These are phyloP conservation scores for Tillandsia fasciculata DNA, from an alignment of 176 grass and related monocot species.

Conservation along the genomic window DNA sequence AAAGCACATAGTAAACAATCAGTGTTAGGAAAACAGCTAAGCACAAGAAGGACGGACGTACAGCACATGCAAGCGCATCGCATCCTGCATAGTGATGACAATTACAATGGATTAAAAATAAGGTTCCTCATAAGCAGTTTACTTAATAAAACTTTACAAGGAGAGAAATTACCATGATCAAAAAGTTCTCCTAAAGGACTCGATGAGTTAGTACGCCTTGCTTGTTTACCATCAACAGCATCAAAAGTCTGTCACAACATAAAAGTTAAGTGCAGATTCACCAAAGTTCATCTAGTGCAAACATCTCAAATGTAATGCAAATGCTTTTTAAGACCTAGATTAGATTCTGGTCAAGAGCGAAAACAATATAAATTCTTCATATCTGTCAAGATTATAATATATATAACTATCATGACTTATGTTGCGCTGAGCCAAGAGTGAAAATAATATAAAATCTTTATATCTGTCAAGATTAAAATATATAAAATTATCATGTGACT, in stretches of 20 bases:
- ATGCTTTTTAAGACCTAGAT: too few relatives aligned
- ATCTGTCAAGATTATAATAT: too few relatives aligned
- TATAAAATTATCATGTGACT: too few relatives aligned
- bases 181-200: slow-evolving; percentile 99
- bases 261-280: background rate
- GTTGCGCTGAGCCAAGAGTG: too few relatives aligned
- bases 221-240: slow-evolving; percentile 99
- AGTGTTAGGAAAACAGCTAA: slow-evolving; percentile 11
- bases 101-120: slow-evolving; percentile 19
- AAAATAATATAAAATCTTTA: too few relatives aligned
- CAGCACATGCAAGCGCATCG: slow-evolving; percentile 95
- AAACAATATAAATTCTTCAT: too few relatives aligned
- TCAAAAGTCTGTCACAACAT: slow-evolving; percentile 76
- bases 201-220: slow-evolving; percentile 94
- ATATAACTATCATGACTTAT: too few relatives aligned
- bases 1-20: slow-evolving; percentile 10
- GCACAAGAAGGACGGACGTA: slow-evolving; percentile 25
- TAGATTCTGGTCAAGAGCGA: too few relatives aligned
- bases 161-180: slow-evolving; percentile 65
- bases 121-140: background rate
- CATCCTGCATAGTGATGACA: slow-evolving; percentile 62
- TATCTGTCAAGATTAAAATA: too few relatives aligned
- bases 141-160: background rate
- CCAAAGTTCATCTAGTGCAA: too few relatives aligned
- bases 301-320: too few relatives aligned